Evolutionary conservation across 2,329 filamentous ascomycete species (phyloP).

Genomic region (Pyrenochaeta sp.): DNA sequence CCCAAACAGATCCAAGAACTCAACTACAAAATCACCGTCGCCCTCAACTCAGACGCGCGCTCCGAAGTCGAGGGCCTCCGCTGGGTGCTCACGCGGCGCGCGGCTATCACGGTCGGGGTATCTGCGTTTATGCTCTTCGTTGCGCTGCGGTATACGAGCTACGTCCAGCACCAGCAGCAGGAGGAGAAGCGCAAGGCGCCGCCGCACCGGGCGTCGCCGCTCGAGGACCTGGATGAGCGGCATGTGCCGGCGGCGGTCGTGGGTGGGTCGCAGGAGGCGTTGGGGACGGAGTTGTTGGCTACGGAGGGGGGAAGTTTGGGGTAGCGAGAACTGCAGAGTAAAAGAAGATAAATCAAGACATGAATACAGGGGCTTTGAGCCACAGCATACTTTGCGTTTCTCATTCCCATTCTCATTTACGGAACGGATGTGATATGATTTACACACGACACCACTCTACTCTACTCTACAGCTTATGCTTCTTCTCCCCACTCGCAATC

Average conservation of each 20-base stretch:
- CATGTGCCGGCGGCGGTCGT: background rate
- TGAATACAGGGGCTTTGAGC: no score
- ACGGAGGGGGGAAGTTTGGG: conserved; percentile 44
- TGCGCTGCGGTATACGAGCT: conserved; percentile 50
- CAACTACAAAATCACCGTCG: conserved; percentile 94
- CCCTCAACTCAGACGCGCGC: conserved; percentile 86
- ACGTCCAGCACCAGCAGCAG: conserved; percentile 48
- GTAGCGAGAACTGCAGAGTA: no score
- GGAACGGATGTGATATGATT: no score
- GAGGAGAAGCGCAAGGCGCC: conserved; percentile 49
- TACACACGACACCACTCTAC: no score
- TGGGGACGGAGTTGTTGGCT: conserved; percentile 42
- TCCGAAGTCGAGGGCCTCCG: conserved; percentile 90
- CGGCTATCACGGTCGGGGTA: conserved; percentile 64
- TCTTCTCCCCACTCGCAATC: conserved; percentile 87
- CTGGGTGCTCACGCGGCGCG: conserved; percentile 79
- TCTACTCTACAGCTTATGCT: conserved; percentile 81
- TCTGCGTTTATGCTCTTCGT: conserved; percentile 55
- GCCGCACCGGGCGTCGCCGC: conserved; percentile 19
- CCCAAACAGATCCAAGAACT: conserved; percentile 79
- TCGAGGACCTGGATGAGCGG: conserved; percentile 17
- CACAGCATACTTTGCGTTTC: no score
- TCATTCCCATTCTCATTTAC: no score
- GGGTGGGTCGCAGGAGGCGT: conserved; percentile 22
- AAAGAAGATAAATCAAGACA: no score